Evolutionary conservation across 176 grass and related monocot genomes (phyloP).

Genomic region (Lolium multiflorum): DNA sequence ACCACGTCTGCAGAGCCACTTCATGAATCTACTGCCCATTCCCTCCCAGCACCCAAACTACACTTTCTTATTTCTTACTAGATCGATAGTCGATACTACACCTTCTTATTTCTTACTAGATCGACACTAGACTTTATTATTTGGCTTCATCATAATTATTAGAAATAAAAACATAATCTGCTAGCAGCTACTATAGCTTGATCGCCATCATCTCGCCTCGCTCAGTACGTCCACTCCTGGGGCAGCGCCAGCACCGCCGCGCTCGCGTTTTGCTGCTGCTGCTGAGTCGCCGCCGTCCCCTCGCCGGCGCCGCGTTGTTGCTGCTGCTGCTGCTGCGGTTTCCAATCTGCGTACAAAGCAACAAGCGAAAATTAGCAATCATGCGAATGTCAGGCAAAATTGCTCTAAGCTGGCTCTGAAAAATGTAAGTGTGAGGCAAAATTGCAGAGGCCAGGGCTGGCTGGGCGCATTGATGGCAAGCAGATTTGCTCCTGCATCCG

Average conservation of each 20-base stretch:
- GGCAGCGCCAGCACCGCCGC: conserved; percentile 42
- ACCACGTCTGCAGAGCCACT: neutral
- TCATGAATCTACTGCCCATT: neutral
- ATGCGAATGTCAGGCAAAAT: neutral
- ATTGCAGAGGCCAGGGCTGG: neutral
- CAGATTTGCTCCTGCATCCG: neutral
- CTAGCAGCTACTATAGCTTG: neutral
- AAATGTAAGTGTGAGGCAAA: neutral
- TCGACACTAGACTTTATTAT: conserved; percentile 10
- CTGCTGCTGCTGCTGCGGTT: neutral
- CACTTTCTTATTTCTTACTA: too few relatives aligned
- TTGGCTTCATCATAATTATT: neutral
- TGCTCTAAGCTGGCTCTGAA: too few relatives aligned
- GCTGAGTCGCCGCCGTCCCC: neutral
- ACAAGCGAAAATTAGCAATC: neutral
- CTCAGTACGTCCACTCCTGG: conserved; percentile 66
- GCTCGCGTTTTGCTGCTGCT: neutral
- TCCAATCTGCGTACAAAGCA: neutral
- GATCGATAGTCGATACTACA: too few relatives aligned
- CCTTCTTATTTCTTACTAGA: too few relatives aligned
- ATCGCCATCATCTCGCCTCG: neutral
- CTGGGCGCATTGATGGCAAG: conserved; percentile 6
- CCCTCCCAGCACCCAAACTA: too few relatives aligned
- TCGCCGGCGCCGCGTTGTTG: neutral
- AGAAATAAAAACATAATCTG: conserved; percentile 6